These are phyloP conservation scores for Colletotrichum acutatum DNA, from an alignment of 2,329 filamentous ascomycete genomes.

Conservation along the genomic window DNA sequence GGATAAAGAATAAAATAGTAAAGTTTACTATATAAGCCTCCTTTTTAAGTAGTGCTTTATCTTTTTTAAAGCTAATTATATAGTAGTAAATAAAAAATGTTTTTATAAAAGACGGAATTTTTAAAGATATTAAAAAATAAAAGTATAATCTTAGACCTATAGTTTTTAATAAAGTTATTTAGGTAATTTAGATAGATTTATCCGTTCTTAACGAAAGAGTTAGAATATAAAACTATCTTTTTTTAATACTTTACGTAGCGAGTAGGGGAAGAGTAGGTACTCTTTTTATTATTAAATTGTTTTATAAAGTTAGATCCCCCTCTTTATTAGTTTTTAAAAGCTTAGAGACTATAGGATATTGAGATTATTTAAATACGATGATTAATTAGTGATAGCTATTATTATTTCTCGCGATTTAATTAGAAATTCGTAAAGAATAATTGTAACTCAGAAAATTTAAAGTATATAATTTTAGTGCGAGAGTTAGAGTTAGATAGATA, in stretches of 20 bases:
- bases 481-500: too few species aligned
- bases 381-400: too few species aligned
- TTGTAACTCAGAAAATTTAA: too few species aligned
- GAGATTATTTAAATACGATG: too few species aligned
- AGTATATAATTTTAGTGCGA: too few species aligned
- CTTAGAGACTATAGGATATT: too few species aligned
- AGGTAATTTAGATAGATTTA: neutral
- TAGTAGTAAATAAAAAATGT: neutral
- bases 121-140: neutral
- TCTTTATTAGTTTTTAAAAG: too few species aligned
- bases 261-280: neutral
- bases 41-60: too few species aligned
- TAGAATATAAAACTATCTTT: neutral
- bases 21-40: too few species aligned
- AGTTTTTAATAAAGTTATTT: neutral
- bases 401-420: too few species aligned
- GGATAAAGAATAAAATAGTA: too few species aligned
- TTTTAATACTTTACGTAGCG: neutral
- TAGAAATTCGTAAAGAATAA: too few species aligned
- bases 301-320: neutral
- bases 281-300: neutral
- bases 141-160: neutral
- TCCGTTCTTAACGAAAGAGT: neutral
- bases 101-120: neutral
- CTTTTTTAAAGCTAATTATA: neutral